Base-by-base conservation (phyloP, 305 asterid species). In the Andrographis paniculata region DNA sequence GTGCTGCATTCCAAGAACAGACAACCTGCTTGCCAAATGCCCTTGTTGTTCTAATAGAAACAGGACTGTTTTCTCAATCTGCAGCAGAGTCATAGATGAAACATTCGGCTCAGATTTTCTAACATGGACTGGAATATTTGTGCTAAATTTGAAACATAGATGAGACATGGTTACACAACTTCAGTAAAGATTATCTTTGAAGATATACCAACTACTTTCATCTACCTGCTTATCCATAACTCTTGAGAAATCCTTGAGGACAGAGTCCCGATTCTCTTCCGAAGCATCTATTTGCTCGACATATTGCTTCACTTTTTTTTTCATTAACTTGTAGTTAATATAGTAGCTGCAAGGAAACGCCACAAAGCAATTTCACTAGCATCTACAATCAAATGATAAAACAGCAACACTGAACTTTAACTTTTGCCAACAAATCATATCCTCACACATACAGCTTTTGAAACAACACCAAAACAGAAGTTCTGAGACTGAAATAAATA, bases 21-120 rank as follows among this genome's bases (percentile, higher is more conserved):
- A 58, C 55, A 85, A 56, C 66, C 68, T 59, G 33, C 66, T 69
- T 14, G 92, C 94, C 22, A 77, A 63, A 19, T 58, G 74, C 27
- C 94, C 95, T 68, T 85, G 76, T 64, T 82, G 88, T 57, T 79
- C 94, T 59, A 82, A 55, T 45, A 82, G 36, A 65, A 86, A 86
- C 0, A 86, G 68, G 56, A 86, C 94, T 28, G 60, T 33, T 67
- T 71, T 86, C 68, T 86, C 95, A 28, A 86, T 79, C 94, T 82
- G 78, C 58, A 65, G n/a, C 53, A 63, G 16, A 50, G 27, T 43
- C 20, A 57, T 30, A 44, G 17, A 16, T 17, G 14, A 16, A 18
- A 28, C 14, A 63, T 48, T 27, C 28, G 2, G 16, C 30, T 24
- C 30, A 24, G 30, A 24, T 3, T 3, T 24, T 24, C 30, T 24